These are phyloP conservation scores for Candida andamanensis DNA, from an alignment of 805 yeast genomes.

Conservation along the genomic window DNA sequence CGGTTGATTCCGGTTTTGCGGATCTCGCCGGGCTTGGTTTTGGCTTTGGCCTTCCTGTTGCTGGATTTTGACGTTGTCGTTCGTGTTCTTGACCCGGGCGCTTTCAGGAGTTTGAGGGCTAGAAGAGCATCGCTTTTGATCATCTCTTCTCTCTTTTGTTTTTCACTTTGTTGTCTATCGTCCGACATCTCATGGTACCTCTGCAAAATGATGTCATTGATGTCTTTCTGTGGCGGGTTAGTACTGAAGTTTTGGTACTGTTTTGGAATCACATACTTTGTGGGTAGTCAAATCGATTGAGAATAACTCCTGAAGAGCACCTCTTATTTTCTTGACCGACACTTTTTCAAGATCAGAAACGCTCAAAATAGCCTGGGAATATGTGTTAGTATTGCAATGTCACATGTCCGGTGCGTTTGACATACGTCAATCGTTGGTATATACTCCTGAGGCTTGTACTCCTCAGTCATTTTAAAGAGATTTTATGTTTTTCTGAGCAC, in stretches of 20 bases:
- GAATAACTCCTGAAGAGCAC: conserved; percentile 68
- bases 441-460: conserved; percentile 27
- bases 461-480: conserved; percentile 1
- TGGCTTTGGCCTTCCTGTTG: conserved; percentile 5
- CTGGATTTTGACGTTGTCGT: conserved; percentile 6
- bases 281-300: conserved; percentile 45
- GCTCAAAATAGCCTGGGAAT: conserved; percentile 58
- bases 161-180: conserved; percentile 11
- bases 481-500: no score
- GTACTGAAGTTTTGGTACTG: conserved; percentile 6
- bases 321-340: conserved; percentile 65
- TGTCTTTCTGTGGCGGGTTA: conserved; percentile 40
- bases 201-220: conserved; percentile 56
- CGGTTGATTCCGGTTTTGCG: conserved; percentile 33
- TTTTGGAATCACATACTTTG: conserved; percentile 27
- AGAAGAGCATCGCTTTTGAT: conserved; percentile 46
- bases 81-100: neutral
- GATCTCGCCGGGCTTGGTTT: conserved; percentile 12
- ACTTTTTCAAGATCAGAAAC: conserved; percentile 67
- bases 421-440: conserved; percentile 63
- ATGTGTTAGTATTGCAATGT: conserved; percentile 16
- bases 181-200: conserved; percentile 46
- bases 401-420: conserved; percentile 4
- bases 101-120: conserved; percentile 46
- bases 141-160: conserved; percentile 25